Percentiles rank a stretch among this genome's conserved stretches.
Evolutionary conservation across 768 basidiomycete species (phyloP).

Genomic region (Pleurotus eryngii): DNA sequence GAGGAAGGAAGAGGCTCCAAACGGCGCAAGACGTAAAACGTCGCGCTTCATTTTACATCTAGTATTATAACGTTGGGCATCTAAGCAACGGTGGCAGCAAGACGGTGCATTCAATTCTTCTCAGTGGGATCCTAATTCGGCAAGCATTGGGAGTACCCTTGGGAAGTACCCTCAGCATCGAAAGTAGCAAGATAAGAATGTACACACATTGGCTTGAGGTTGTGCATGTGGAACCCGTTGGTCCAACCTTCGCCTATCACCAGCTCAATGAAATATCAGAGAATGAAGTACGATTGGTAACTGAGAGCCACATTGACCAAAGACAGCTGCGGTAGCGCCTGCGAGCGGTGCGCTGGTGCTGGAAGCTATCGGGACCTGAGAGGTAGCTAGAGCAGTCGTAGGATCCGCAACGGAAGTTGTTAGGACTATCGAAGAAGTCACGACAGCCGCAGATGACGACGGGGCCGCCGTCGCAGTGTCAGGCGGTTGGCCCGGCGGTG

Average conservation of each 20-base stretch:
- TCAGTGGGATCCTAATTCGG: not conserved
- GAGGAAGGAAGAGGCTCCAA: slow-evolving; percentile 59
- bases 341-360: slow-evolving; percentile 25
- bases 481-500: slow-evolving; percentile 16
- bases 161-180: not conserved
- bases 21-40: slow-evolving; percentile 39
- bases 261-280: not conserved
- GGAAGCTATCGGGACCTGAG: slow-evolving; percentile 14
- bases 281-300: not conserved
- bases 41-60: no score
- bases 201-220: slow-evolving; percentile 37
- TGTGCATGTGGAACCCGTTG: slow-evolving; percentile 31
- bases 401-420: not conserved
- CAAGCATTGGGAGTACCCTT: not conserved
- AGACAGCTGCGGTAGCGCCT: slow-evolving; percentile 26
- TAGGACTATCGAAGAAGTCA: not conserved
- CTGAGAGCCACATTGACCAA: slow-evolving; percentile 41
- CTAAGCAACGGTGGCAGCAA: no score
- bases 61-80: no score
- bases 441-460: slow-evolving; percentile 35
- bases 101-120: no score
- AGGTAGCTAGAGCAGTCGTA: slow-evolving; percentile 13
- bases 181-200: not conserved
- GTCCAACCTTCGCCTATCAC: slow-evolving; percentile 30
- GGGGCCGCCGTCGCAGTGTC: slow-evolving; percentile 39